phyloP scores from a whole-genome alignment of 805 yeast genomes.

The Cyberlindnera petersonii region DNA sequence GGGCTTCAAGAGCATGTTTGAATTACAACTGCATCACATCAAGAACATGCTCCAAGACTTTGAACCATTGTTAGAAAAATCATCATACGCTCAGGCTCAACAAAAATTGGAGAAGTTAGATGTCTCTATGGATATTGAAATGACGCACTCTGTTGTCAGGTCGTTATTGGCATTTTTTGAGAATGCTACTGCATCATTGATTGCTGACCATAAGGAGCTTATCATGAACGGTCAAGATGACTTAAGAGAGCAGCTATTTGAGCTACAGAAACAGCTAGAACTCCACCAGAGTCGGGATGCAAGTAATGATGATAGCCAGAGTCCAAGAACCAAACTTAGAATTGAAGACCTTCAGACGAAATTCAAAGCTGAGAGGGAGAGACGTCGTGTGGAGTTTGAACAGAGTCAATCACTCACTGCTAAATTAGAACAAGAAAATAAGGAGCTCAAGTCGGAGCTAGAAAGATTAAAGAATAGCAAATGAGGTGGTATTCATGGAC shows the following conservation, averaged over 20 bases:
- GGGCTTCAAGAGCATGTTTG: constrained; percentile 40
- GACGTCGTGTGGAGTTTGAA: constrained; percentile 55
- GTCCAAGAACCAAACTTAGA: constrained; percentile 44
- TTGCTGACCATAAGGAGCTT: constrained; percentile 47
- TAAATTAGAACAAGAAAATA: constrained; percentile 55
- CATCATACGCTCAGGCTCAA: constrained; percentile 56
- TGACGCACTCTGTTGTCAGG: constrained; percentile 32
- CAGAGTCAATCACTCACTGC: constrained; percentile 49
- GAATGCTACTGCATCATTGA: constrained; percentile 57
- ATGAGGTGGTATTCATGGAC: too few species aligned
- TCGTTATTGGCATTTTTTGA: constrained; percentile 51
- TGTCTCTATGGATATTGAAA: constrained; percentile 24
- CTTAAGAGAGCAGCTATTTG: constrained; percentile 13
- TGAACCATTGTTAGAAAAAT: constrained; percentile 52
- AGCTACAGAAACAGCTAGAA: constrained; percentile 17
- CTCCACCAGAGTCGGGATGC: constrained; percentile 19
- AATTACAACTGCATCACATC: constrained; percentile 42
- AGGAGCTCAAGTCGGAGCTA: constrained; percentile 32
- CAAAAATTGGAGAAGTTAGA: constrained; percentile 43
- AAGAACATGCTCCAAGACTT: constrained; percentile 48
- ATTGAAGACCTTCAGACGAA: constrained; percentile 58
- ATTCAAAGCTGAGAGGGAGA: constrained; percentile 71
- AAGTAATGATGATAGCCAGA: constrained; percentile 10
- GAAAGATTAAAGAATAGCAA: too few species aligned
- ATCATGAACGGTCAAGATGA: constrained; percentile 16